Percentiles rank a stretch among this genome's conserved stretches.
phyloP scores from a whole-genome alignment of 2,329 filamentous ascomycete species.

The Pestalotiopsis sp. region DNA sequence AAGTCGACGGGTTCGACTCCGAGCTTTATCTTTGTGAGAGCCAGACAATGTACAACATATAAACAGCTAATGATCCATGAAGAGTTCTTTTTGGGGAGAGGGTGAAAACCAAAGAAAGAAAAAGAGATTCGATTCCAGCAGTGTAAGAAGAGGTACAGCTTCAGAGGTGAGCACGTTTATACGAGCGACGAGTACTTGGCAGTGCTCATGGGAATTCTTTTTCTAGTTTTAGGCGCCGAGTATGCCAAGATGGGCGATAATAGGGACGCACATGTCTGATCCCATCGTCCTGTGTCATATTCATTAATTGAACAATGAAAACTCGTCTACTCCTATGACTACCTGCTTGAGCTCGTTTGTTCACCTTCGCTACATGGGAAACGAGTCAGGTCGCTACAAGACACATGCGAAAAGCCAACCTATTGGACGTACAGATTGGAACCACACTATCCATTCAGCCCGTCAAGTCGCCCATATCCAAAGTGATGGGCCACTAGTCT shows the following conservation, averaged over 20 bases:
- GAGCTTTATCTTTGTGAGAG: conserved; percentile 27
- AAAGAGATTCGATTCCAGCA: not conserved
- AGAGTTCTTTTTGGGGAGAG: no score
- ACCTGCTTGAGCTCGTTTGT: no score
- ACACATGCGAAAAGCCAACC: not conserved
- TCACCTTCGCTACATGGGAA: not conserved
- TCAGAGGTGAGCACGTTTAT: no score
- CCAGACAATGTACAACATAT: conserved; percentile 11
- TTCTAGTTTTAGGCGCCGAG: no score
- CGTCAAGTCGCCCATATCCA: not conserved
- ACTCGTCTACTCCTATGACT: not conserved
- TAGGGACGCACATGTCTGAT: no score
- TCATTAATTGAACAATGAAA: not conserved
- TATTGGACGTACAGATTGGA: not conserved
- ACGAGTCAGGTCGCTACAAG: not conserved
- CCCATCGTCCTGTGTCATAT: no score
- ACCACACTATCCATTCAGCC: not conserved
- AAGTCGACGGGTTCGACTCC: conserved; percentile 18
- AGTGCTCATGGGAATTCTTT: no score
- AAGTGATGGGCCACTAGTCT: not conserved
- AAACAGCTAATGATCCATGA: not conserved
- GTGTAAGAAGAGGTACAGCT: not conserved
- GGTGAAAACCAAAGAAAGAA: not conserved
- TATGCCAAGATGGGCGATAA: no score
- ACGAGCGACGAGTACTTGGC: no score